Conservation (phyloP, 768 basidiomycete species). For the Mycena rebaudengoi region DNA sequence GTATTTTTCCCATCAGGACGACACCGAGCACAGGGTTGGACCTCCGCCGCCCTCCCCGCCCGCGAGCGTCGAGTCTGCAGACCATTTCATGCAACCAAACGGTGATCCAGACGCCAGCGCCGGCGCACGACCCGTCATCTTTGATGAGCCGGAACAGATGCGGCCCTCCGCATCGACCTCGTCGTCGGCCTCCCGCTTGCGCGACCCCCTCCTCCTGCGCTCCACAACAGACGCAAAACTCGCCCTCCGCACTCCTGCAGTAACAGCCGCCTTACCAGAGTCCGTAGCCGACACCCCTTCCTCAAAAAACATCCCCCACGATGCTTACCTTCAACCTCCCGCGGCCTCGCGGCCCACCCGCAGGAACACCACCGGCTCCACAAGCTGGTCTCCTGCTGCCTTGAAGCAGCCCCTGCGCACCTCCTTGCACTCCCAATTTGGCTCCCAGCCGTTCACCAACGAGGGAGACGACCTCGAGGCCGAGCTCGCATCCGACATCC, state of each 20-base stretch:
- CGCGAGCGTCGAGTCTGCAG: constrained; percentile 42
- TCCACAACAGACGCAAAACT: constrained; percentile 61
- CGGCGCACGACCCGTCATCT: constrained; percentile 35
- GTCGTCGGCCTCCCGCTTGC: constrained; percentile 32
- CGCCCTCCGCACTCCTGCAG: constrained; percentile 40
- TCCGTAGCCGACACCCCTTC: constrained; percentile 21
- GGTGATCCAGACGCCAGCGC: constrained; percentile 29
- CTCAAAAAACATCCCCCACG: constrained; percentile 36
- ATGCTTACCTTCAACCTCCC: constrained; percentile 65
- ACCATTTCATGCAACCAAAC: constrained; percentile 26
- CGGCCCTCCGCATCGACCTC: constrained; percentile 38
- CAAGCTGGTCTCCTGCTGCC: constrained; percentile 31
- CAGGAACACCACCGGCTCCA: constrained; percentile 77
- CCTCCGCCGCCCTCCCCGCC: constrained; percentile 43
- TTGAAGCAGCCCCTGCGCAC: constrained; percentile 31
- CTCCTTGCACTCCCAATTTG: constrained; percentile 43
- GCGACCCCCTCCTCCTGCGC: constrained; percentile 48
- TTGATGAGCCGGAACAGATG: constrained; percentile 42
- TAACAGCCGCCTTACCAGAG: constrained; percentile 16
- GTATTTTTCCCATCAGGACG: constrained; percentile 42
- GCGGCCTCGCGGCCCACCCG: constrained; percentile 57
- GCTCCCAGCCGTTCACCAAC: constrained; percentile 36
- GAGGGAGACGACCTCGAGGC: constrained; percentile 53
- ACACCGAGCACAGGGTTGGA: constrained; percentile 32
- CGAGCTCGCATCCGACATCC: constrained; percentile 82